These are phyloP conservation scores for Beauveria sp. DNA, from an alignment of 2,329 filamentous ascomycete species.

Conservation along the genomic window DNA sequence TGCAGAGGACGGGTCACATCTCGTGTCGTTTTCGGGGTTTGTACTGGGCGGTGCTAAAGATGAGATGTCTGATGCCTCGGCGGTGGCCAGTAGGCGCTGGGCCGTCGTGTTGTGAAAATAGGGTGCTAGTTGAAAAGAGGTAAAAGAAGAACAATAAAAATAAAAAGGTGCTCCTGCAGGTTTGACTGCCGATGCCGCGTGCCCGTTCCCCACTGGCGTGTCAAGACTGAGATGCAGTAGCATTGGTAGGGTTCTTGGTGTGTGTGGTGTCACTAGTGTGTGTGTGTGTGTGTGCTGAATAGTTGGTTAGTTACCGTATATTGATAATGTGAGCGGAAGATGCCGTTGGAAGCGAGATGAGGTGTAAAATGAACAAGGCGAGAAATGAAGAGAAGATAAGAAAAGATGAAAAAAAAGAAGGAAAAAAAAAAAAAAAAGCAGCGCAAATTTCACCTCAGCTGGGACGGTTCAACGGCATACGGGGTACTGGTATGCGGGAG, in stretches of 20 bases:
- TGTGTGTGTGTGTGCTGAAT: not conserved
- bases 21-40: not conserved
- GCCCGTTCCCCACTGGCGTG: not conserved
- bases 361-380: no score
- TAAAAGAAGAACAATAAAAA: not conserved
- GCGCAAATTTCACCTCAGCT: no score
- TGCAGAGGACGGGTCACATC: not conserved
- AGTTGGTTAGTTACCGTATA: no score
- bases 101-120: not conserved
- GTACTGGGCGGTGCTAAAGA: not conserved
- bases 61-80: not conserved
- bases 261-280: not conserved
- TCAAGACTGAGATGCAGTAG: not conserved
- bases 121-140: not conserved
- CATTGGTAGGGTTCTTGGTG: not conserved
- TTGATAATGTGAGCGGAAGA: not conserved
- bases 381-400: not conserved
- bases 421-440: no score
- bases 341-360: not conserved
- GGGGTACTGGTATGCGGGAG: no score
- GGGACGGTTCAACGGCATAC: no score
- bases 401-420: not conserved
- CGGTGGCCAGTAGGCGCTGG: not conserved
- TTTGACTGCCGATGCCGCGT: not conserved
- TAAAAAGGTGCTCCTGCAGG: not conserved